A percentile compares a stretch with the other conserved stretches of the same genome.
phyloP scores from a whole-genome alignment of 352 stramenopile species.

The Phytopythium cucurbitacearum region DNA sequence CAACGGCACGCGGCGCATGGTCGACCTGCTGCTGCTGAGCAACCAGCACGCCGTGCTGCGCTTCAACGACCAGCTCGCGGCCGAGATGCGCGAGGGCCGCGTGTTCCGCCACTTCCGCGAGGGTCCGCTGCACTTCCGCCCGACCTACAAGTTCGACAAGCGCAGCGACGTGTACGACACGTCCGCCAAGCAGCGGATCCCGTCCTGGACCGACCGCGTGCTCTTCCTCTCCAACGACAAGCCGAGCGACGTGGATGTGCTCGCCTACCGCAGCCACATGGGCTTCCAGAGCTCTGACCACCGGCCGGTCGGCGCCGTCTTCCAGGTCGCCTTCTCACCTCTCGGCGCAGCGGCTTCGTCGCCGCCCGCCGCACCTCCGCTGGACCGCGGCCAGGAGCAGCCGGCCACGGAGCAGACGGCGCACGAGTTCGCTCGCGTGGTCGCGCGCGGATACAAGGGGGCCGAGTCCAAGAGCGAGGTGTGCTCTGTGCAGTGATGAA shows the following conservation, averaged over 20 bases:
- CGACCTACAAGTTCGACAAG: slow-evolving; percentile 97
- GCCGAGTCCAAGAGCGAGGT: slow-evolving; percentile 38
- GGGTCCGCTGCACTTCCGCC: slow-evolving; percentile 88
- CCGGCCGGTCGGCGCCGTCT: slow-evolving; percentile 59
- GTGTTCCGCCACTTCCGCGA: slow-evolving; percentile 91
- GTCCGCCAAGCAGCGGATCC: slow-evolving; percentile 92
- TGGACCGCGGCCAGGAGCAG: neutral
- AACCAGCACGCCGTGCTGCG: slow-evolving; percentile 78
- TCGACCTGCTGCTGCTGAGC: slow-evolving; percentile 69
- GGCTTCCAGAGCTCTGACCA: slow-evolving; percentile 73
- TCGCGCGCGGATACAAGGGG: slow-evolving; percentile 23
- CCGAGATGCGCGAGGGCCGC: slow-evolving; percentile 67
- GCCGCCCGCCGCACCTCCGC: neutral
- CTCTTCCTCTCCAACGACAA: slow-evolving; percentile 71
- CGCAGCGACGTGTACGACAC: slow-evolving; percentile 90
- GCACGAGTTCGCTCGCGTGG: slow-evolving; percentile 19
- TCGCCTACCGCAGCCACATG: slow-evolving; percentile 66
- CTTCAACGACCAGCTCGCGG: slow-evolving; percentile 90
- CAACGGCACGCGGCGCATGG: slow-evolving; percentile 87
- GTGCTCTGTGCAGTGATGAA: slow-evolving; percentile 5
- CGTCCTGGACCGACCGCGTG: slow-evolving; percentile 96
- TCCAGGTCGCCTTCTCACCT: slow-evolving; percentile 43
- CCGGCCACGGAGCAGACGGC: neutral
- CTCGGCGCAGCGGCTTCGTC: neutral
- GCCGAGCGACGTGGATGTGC: slow-evolving; percentile 38